Evolutionary conservation across 2,329 filamentous ascomycete genomes (phyloP).

Genomic region (Fusarium papillatum): DNA sequence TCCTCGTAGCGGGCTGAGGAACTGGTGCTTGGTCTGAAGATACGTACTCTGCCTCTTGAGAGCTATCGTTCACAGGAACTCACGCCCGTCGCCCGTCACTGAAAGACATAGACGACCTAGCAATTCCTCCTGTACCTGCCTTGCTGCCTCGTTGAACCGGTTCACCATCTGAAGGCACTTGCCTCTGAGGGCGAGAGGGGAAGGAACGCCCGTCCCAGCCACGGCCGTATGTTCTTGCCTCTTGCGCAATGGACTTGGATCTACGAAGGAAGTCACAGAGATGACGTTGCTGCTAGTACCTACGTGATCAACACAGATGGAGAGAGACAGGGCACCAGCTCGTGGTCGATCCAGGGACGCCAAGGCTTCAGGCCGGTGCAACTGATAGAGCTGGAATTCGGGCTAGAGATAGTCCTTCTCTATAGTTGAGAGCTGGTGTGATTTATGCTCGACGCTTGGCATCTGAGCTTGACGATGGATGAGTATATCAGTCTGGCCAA

Average conservation of each 20-base stretch:
- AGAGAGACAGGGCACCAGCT: neutral
- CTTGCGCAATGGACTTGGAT: neutral
- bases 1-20: neutral
- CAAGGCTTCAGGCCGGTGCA: neutral
- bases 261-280: constrained; percentile 6
- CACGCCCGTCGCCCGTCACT: neutral
- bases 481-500: constrained; percentile 7
- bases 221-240: neutral
- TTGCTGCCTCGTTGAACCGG: neutral
- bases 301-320: constrained; percentile 2
- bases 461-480: neutral
- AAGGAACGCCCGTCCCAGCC: neutral
- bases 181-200: neutral
- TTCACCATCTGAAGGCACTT: neutral
- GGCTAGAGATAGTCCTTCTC: neutral
- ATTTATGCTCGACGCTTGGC: constrained; percentile 5
- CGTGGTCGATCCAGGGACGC: neutral
- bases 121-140: neutral
- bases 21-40: neutral
- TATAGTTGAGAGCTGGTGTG: neutral
- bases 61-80: neutral
- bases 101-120: neutral
- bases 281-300: constrained; percentile 9
- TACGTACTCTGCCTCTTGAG: neutral
- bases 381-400: constrained; percentile 26